Base-by-base conservation (phyloP, 1,284 basidiomycete genomes). In the Fomitopsis palustris region DNA sequence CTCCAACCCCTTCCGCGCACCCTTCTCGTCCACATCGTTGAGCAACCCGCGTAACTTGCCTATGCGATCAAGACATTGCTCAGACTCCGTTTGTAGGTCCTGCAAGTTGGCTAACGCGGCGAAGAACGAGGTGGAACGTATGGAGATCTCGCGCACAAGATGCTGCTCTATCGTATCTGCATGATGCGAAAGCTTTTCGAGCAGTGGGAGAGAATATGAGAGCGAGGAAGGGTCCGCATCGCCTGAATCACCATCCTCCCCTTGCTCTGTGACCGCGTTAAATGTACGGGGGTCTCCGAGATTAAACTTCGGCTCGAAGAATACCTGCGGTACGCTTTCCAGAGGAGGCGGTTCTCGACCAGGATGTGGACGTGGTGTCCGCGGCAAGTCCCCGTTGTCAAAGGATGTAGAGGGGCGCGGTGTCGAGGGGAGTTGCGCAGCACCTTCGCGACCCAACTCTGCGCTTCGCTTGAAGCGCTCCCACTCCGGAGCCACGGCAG, bases 121-220 rank as follows among this genome's bases (percentile, higher is more conserved):
- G 70, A 99, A 99, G 83, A 99, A 99, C 2, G 94, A 95, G 0
- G 92, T 86, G 0, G 94, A 94, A 4, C 96, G 90, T 10, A 90
- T 77, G 7, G 92, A 91, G 57, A 99, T 97, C 75, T 98, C 96
- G 65, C 88, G 87, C 16, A 97, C 86, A 56, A 99, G 89, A 71
- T 99, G 96, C 64, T 95, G 88, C 70, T 99, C 96, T 62, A 99
- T 86, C 1, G 92, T 92, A 72, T 98, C 97, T 7, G 96, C 90
- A 69, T 98, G 92, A 62, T 95, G 90, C 14, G 94, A 95, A 58
- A 98, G 85, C 69, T 88, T 90, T 70, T 98, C 95, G n/a, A 97
- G 88, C 1, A 96, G 79, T 0, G 87, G 88, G 2, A 88, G 78
- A 3, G 88, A 80, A 75, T 90, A 78, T 25, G 87, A 81, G 63